Percentiles rank a stretch among this genome's conserved stretches.
These are phyloP conservation scores for Aspergillus sp. DNA, from an alignment of 2,329 filamentous ascomycete genomes.

Conservation along the genomic window DNA sequence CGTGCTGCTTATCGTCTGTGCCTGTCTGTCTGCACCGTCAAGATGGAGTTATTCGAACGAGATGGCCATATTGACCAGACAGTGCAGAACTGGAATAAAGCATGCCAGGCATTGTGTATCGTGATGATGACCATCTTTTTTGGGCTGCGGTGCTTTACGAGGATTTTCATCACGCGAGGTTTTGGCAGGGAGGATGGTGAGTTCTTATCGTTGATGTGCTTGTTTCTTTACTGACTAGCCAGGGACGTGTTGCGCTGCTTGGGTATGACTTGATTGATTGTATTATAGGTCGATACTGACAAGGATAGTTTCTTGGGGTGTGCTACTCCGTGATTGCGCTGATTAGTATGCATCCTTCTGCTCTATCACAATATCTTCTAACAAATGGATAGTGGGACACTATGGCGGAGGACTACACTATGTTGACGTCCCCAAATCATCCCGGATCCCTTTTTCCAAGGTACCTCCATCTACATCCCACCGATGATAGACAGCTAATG, in stretches of 20 bases:
- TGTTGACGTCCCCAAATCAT: slow-evolving; percentile 24
- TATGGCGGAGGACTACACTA: slow-evolving; percentile 35
- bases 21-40: background rate
- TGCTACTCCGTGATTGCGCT: slow-evolving; percentile 18
- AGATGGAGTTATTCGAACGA: slow-evolving; percentile 3
- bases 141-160: slow-evolving; percentile 17
- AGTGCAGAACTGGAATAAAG: slow-evolving; percentile 21
- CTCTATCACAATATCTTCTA: background rate
- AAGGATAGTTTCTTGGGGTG: slow-evolving; percentile 13
- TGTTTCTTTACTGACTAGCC: background rate
- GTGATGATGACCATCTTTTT: slow-evolving; percentile 21
- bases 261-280: slow-evolving; percentile 4
- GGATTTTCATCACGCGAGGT: slow-evolving; percentile 16
- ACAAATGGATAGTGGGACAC: slow-evolving; percentile 18
- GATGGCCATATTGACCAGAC: slow-evolving; percentile 10
- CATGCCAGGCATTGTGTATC: slow-evolving; percentile 23
- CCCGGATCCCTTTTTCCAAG: slow-evolving; percentile 32
- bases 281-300: background rate
- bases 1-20: background rate
- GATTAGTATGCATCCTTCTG: slow-evolving; percentile 13
- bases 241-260: slow-evolving; percentile 16
- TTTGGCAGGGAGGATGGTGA: slow-evolving; percentile 22
- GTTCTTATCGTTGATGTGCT: slow-evolving; percentile 2
- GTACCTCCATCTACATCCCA: slow-evolving; percentile 13
- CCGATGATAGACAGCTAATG: background rate